Evolutionary conservation across 768 basidiomycete species (phyloP).

Genomic region (Gloeostereum incarnatum): DNA sequence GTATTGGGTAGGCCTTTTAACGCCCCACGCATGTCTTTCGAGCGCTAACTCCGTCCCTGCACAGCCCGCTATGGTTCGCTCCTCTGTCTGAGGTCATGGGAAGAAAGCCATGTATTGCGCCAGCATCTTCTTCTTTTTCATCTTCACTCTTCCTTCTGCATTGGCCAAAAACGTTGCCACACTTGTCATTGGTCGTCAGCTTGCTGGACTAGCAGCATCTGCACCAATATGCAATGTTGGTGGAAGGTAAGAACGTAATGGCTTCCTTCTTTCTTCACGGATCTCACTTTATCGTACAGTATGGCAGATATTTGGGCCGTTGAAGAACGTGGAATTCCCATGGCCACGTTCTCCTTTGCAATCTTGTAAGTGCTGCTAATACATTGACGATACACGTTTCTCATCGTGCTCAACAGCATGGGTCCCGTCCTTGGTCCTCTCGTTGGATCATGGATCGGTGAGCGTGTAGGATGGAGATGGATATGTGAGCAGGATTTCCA

Average conservation of each 20-base stretch:
- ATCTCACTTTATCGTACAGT: conserved; percentile 7
- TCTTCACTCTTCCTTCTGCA: conserved; percentile 38
- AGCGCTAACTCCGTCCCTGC: conserved; percentile 9
- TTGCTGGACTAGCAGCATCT: conserved; percentile 34
- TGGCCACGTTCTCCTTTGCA: conserved; percentile 37
- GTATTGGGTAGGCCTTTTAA: conserved; percentile 21
- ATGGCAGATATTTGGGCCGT: conserved; percentile 33
- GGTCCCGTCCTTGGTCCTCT: conserved; percentile 42
- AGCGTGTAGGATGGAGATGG: conserved; percentile 36
- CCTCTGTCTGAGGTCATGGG: conserved; percentile 28
- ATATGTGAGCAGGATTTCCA: conserved; percentile 23
- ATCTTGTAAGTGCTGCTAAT: conserved; percentile 28
- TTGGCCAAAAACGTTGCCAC: conserved; percentile 34
- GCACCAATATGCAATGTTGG: conserved; percentile 37
- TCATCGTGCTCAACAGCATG: conserved; percentile 15
- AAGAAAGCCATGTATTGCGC: conserved; percentile 24
- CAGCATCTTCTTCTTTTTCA: conserved; percentile 29
- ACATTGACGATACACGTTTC: not conserved
- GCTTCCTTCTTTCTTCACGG: not conserved
- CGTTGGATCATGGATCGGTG: conserved; percentile 36
- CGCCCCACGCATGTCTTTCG: conserved; percentile 12
- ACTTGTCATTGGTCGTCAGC: conserved; percentile 30
- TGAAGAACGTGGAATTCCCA: conserved; percentile 34
- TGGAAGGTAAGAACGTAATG: conserved; percentile 18
- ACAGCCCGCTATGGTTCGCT: conserved; percentile 30